Evolutionary conservation across 2,329 filamentous ascomycete genomes (phyloP).

Genomic region (Phialophora chinensis): DNA sequence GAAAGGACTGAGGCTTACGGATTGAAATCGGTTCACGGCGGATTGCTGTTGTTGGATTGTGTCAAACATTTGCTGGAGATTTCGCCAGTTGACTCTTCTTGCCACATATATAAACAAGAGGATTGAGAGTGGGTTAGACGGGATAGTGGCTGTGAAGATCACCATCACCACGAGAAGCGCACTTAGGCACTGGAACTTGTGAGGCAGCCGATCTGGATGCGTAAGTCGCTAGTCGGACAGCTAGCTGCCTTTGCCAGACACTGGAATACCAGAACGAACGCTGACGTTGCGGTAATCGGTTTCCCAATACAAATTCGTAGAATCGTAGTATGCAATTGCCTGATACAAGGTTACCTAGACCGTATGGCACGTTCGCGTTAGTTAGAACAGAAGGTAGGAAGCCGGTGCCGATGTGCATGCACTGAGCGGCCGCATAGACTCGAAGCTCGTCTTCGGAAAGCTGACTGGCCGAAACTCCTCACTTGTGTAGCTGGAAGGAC

Average conservation of each 20-base stretch:
- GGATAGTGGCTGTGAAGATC: background rate
- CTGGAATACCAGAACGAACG: background rate
- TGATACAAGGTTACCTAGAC: background rate
- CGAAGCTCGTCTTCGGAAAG: too few species aligned
- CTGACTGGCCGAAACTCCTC: too few species aligned
- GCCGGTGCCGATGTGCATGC: too few species aligned
- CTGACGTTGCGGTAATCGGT: background rate
- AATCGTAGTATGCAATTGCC: background rate
- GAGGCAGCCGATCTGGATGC: background rate
- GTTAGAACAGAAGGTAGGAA: too few species aligned
- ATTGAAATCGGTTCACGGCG: background rate
- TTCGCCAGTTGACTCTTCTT: background rate
- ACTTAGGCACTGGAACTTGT: background rate
- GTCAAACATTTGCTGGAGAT: background rate
- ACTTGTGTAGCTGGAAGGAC: too few species aligned
- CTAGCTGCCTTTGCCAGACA: background rate
- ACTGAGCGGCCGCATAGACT: too few species aligned
- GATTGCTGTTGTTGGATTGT: background rate
- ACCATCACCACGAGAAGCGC: background rate
- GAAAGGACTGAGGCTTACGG: background rate
- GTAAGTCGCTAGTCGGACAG: background rate
- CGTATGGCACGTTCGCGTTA: too few species aligned
- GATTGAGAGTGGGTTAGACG: background rate
- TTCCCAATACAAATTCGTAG: background rate
- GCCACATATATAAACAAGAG: background rate